A percentile compares a stretch with the other conserved stretches of the same genome.
Evolutionary conservation across 805 yeast genomes (phyloP).

Genomic region (Kazachstania viticola): DNA sequence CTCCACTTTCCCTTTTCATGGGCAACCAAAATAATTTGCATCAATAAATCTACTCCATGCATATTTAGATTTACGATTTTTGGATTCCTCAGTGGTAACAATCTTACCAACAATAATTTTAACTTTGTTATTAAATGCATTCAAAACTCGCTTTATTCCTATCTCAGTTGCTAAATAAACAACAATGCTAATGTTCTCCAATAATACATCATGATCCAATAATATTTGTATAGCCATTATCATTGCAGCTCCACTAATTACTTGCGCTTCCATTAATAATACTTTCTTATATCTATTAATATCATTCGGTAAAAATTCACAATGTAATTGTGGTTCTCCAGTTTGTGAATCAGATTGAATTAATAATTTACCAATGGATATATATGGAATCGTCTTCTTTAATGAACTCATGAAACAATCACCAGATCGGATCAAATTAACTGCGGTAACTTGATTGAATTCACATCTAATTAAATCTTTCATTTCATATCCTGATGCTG

Average conservation of each 20-base stretch:
- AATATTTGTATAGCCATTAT: slow-evolving; percentile 89
- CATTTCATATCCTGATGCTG: slow-evolving; percentile 29
- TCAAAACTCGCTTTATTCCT: slow-evolving; percentile 60
- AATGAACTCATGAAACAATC: slow-evolving; percentile 81
- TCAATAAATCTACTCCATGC: slow-evolving; percentile 63
- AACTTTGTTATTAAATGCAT: slow-evolving; percentile 57
- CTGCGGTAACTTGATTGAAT: slow-evolving; percentile 49
- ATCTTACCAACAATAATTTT: slow-evolving; percentile 59
- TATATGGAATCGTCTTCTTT: slow-evolving; percentile 64
- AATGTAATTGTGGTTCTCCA: slow-evolving; percentile 90
- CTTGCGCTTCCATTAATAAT: slow-evolving; percentile 73
- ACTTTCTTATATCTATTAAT: slow-evolving; percentile 31
- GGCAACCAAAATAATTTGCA: slow-evolving; percentile 58
- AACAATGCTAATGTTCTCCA: slow-evolving; percentile 53
- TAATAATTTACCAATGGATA: slow-evolving; percentile 68
- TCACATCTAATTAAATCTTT: slow-evolving; percentile 20
- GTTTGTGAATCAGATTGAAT: slow-evolving; percentile 82
- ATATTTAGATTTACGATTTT: slow-evolving; percentile 38
- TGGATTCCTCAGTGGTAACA: slow-evolving; percentile 37
- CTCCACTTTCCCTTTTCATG: slow-evolving; percentile 2
- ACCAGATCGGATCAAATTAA: slow-evolving; percentile 79
- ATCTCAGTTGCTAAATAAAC: slow-evolving; percentile 67
- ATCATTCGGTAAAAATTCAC: slow-evolving; percentile 53
- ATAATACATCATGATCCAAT: slow-evolving; percentile 62
- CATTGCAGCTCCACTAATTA: slow-evolving; percentile 86